Base-by-base conservation (phyloP, 495 filamentous ascomycete genomes). In the Aspergillus incahuasiensis region DNA sequence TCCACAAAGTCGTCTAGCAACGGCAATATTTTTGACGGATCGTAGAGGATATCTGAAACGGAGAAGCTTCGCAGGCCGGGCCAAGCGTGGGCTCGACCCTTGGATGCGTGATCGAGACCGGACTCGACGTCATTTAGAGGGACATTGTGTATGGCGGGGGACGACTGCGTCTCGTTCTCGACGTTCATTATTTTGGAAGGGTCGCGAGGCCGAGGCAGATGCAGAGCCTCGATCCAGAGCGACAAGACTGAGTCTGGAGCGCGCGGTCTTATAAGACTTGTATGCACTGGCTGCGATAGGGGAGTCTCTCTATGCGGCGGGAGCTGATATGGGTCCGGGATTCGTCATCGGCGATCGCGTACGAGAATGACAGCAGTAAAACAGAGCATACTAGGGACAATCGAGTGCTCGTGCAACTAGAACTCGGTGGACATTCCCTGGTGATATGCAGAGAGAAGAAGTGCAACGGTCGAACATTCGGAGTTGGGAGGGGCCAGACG, bases 121-220 rank as follows among this genome's bases (percentile, higher is more conserved):
- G 61, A 62, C 57, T 75, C 72, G 18, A 75, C 59, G 49, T 72
- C 68, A 34, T 63, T 58, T 16, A 70, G 52, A 9, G 70, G 70
- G 8, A 74, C 60, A 39, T 69, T 63, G 25, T 63, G 55, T 28
- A 63, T 60, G 25, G 65, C 60, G 8, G 62, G 65, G 12, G 65
- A 61, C 46, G 60, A 56, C 6, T 42, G 40, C 46, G 40, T 19
- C 7, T 53, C 54, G n/a, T 63, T 50, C 30, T 61, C 48, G 48
- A 40, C 32, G 40, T 46, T 47, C 60, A 65, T 66, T 35, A 35
- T 50, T 20, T 40, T 41, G 48, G 48, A 24, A 49, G 22, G 20
- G 19, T 24, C 38, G 41, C 30, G 42, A 19, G 46, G 21, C 34
- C 6, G 20, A 50, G 34, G 32, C 19, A 40, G 34, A 40, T 34